These are phyloP conservation scores for Melaleuca quinquenervia DNA, from an alignment of 345 rosid species.

Conservation along the genomic window DNA sequence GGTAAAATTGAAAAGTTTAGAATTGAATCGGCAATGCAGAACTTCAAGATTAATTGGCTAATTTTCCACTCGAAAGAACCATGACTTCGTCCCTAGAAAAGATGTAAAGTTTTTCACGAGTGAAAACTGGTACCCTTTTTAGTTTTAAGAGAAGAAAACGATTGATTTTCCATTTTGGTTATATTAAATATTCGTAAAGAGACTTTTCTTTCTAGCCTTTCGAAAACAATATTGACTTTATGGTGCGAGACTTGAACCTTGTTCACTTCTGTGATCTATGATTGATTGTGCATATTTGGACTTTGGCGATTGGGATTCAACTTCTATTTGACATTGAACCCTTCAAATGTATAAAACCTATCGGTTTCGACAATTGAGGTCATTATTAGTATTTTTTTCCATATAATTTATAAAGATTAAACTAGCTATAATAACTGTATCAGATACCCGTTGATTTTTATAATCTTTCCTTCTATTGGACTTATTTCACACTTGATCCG, in stretches of 20 bases:
- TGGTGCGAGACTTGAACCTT: not conserved
- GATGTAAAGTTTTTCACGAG: not conserved
- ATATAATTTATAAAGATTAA: not conserved
- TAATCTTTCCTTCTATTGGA: not conserved
- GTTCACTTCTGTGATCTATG: not conserved
- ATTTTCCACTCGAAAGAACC: not conserved
- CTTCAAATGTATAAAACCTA: not conserved
- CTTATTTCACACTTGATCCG: not conserved
- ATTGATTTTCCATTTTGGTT: not conserved
- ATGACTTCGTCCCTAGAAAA: not conserved
- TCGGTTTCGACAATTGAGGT: not conserved
- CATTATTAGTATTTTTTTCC: not conserved
- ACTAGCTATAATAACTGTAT: not conserved
- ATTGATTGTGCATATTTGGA: not conserved
- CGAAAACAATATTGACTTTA: not conserved
- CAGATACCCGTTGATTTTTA: not conserved
- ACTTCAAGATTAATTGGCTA: not conserved
- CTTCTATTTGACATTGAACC: not conserved
- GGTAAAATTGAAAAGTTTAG: not conserved
- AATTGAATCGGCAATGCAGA: rapidly evolving
- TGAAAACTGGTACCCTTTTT: not conserved
- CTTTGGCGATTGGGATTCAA: not conserved
- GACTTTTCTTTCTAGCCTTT: not conserved
- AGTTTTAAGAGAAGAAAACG: not conserved
- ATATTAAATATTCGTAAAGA: not conserved